Percentiles rank a stretch among this genome's conserved stretches.
phyloP scores from a whole-genome alignment of 1,284 basidiomycete species.

The Ustilago crameri region DNA sequence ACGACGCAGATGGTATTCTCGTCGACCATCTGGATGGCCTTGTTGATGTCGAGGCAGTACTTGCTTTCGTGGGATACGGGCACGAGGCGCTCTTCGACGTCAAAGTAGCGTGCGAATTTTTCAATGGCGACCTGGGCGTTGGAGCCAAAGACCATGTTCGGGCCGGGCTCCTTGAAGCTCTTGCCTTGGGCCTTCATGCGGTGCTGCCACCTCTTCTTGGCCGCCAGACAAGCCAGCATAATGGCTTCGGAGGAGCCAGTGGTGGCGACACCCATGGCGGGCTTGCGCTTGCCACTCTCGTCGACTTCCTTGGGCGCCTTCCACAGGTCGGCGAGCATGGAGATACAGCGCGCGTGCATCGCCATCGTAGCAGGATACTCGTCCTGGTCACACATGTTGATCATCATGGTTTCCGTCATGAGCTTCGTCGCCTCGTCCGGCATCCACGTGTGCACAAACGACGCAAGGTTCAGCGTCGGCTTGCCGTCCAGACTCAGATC shows the following conservation, averaged over 20 bases:
- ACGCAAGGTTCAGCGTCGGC: constrained; percentile 82
- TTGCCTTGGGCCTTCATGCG: constrained; percentile 82
- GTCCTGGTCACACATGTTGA: constrained; percentile 83
- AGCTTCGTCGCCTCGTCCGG: constrained; percentile 70
- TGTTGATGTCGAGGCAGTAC: constrained; percentile 84
- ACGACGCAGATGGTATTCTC: constrained; percentile 77
- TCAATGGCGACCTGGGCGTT: constrained; percentile 76
- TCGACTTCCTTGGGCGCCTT: constrained; percentile 72
- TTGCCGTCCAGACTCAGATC: constrained; percentile 77
- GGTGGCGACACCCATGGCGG: constrained; percentile 77
- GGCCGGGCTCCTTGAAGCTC: constrained; percentile 69
- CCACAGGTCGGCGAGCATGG: constrained; percentile 92
- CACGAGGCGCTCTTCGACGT: constrained; percentile 75
- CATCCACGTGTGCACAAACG: constrained; percentile 73
- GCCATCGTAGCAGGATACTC: constrained; percentile 77
- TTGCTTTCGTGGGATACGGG: constrained; percentile 54
- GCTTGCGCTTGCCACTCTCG: constrained; percentile 46
- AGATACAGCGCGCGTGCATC: constrained; percentile 72
- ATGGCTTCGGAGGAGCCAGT: constrained; percentile 90
- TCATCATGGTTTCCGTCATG: constrained; percentile 75
- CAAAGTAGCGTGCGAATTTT: constrained; percentile 84
- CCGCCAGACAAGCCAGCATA: constrained; percentile 90
- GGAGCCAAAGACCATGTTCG: constrained; percentile 81
- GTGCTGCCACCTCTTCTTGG: constrained; percentile 94
- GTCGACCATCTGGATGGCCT: constrained; percentile 86